Percentiles rank a stretch among this genome's conserved stretches.
phyloP scores from a whole-genome alignment of 2,329 filamentous ascomycete species.

The Penicillium sp. region DNA sequence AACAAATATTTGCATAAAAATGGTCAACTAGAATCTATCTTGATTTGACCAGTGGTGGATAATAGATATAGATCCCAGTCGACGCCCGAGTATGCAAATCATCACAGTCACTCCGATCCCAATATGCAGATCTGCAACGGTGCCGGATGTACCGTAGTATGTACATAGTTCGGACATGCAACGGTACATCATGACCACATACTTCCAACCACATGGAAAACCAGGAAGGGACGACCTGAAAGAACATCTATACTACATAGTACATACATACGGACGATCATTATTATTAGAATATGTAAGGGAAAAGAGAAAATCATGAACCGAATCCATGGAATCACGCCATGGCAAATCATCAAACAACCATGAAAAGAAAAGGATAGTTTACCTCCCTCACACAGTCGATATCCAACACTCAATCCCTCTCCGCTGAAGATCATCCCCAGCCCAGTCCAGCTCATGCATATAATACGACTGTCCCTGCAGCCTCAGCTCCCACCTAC shows the following conservation, averaged over 20 bases:
- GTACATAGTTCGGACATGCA: neutral
- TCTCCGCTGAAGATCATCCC: slow-evolving; percentile 29
- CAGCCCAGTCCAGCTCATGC: slow-evolving; percentile 26
- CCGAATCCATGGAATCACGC: slow-evolving; percentile 1
- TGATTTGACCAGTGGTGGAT: too few relatives aligned
- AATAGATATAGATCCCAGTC: neutral
- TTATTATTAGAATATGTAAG: too few relatives aligned
- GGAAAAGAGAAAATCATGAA: too few relatives aligned
- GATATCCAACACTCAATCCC: slow-evolving; percentile 35
- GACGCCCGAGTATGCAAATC: neutral
- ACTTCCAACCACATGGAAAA: neutral
- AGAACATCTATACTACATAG: neutral
- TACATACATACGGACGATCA: slow-evolving; percentile 3
- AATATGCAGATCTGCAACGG: slow-evolving; percentile 8
- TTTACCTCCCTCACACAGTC: slow-evolving; percentile 11
- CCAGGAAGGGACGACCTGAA: neutral
- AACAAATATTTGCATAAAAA: too few relatives aligned
- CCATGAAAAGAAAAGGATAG: neutral
- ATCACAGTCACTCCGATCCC: neutral
- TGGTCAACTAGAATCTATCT: too few relatives aligned
- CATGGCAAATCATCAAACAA: neutral
- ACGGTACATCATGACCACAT: neutral
- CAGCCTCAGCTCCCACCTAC: slow-evolving; percentile 32
- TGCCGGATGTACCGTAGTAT: neutral
- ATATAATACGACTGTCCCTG: slow-evolving; percentile 36